Evolutionary conservation across 345 rosid species (phyloP), one percentile per base, ranked within the genome.

Genomic region (Gossypium ekmanianum): DNA sequence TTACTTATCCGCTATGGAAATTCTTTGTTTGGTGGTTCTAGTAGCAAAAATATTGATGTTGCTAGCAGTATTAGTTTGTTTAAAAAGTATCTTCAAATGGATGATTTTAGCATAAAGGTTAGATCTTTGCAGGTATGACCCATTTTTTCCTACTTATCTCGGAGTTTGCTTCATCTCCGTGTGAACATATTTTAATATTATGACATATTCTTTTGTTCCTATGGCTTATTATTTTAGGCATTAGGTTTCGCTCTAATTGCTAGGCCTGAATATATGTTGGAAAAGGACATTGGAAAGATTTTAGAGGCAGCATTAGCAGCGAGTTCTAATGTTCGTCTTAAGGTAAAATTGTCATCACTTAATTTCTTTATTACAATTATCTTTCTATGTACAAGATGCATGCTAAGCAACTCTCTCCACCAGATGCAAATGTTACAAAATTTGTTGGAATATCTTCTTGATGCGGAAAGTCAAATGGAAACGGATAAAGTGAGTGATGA

Each of bases 381-480:
- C 71, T 47, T 7, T 61, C 39, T 52, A 48, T 75, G 48, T 75
- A 50, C 72, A 54, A 17, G 56, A 50, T 55, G 44, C 73, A 75
- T 66, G 29, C 78, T 83, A 70, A 83, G 29, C 76, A 61, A 76
- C 68, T 77, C 74, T 84, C 69, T 74, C 77, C 41, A 77, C 73
- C 97, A 96, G 99, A 84, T 93, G 88, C 98, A 96, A 87, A 88
- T 90, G 27, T 77, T 96, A 79, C 99, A 96, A 83, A 93, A 93
- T 78, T 77, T 96, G 87, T 89, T 85, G 55, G 99, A 96, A 54
- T 96, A 90, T 86, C 99, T 96, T 85, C 91, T 96, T 76, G 98
- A 96, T 78, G 92, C 92, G 72, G 99, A 96, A 88, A 92, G 88
- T 84, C 91, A 90, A 87, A 79, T 96, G 94, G 97, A 80, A 82